Conservation (phyloP, 2,329 filamentous ascomycete species). For the Hypoxylon sp. region DNA sequence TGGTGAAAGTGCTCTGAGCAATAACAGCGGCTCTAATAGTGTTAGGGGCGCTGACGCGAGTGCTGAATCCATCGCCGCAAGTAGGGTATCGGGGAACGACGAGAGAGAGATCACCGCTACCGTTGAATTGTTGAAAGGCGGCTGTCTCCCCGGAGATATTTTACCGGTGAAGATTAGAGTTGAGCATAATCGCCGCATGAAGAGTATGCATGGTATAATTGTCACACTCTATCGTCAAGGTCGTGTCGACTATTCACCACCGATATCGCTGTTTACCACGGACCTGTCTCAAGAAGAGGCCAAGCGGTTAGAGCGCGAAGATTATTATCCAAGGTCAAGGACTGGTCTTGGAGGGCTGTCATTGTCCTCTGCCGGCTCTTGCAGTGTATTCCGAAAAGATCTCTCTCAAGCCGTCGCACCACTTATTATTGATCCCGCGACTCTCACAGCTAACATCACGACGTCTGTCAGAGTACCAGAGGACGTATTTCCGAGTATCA, state of each 20-base stretch:
- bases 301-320: constrained; percentile 80
- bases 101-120: constrained; percentile 89
- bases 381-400: constrained; percentile 95
- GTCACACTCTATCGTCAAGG: constrained; percentile 93
- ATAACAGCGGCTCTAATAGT: constrained; percentile 73
- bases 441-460: constrained; percentile 83
- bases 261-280: constrained; percentile 63
- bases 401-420: constrained; percentile 90
- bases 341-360: constrained; percentile 90
- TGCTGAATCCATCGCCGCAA: constrained; percentile 65
- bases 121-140: constrained; percentile 84
- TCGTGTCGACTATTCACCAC: constrained; percentile 83
- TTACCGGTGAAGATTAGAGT: constrained; percentile 85
- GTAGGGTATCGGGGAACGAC: constrained; percentile 66
- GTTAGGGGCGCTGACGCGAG: constrained; percentile 61
- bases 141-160: constrained; percentile 87
- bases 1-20: constrained; percentile 77
- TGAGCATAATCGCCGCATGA: constrained; percentile 89
- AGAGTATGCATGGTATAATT: constrained; percentile 93
- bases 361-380: constrained; percentile 86
- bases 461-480: constrained; percentile 89
- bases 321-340: constrained; percentile 88
- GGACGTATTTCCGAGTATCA: constrained; percentile 92
- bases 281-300: constrained; percentile 73
- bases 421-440: constrained; percentile 86